Conservation (phyloP, 164 flowering plant genomes). For the Aristolochia contorta region DNA sequence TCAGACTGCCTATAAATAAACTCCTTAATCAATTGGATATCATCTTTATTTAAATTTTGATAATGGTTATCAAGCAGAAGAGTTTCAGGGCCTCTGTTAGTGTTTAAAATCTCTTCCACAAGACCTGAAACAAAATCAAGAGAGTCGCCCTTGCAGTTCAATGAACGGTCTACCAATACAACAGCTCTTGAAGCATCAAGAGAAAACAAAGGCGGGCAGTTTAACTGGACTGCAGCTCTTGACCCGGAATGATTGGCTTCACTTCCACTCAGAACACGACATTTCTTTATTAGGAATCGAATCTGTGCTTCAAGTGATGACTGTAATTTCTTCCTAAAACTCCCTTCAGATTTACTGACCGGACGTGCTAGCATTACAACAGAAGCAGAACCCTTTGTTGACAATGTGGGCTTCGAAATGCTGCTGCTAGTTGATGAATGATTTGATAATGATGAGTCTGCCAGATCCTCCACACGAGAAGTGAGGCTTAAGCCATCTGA, state of each 20-base stretch:
- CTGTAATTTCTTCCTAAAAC: slow-evolving; percentile 63
- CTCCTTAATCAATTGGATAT: slow-evolving; percentile 55
- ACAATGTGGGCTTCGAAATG: slow-evolving; percentile 35
- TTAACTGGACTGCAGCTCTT: slow-evolving; percentile 41
- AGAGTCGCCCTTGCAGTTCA: slow-evolving; percentile 53
- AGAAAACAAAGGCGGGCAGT: slow-evolving; percentile 56
- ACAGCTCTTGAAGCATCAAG: slow-evolving; percentile 80
- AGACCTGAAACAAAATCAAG: slow-evolving; percentile 59
- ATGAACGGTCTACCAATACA: slow-evolving; percentile 44
- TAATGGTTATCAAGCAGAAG: slow-evolving; percentile 62
- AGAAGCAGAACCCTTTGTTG: slow-evolving; percentile 54
- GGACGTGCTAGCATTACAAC: slow-evolving; percentile 85
- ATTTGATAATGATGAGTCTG: slow-evolving; percentile 31
- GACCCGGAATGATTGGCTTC: slow-evolving; percentile 52
- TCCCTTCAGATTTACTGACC: slow-evolving; percentile 53
- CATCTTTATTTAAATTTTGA: slow-evolving; percentile 51
- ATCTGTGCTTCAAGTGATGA: slow-evolving; percentile 83
- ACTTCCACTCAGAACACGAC: slow-evolving; percentile 51
- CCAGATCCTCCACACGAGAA: slow-evolving; percentile 33
- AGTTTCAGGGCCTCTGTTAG: slow-evolving; percentile 55
- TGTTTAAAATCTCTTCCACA: slow-evolving; percentile 60
- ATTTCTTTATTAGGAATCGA: slow-evolving; percentile 75
- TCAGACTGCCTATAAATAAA: slow-evolving; percentile 69
- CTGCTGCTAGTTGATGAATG: slow-evolving; percentile 35
- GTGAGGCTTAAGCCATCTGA: slow-evolving; percentile 26